Evolutionary conservation across 176 grass and related monocot genomes (phyloP).

Genomic region (Phoenix roebelenii): DNA sequence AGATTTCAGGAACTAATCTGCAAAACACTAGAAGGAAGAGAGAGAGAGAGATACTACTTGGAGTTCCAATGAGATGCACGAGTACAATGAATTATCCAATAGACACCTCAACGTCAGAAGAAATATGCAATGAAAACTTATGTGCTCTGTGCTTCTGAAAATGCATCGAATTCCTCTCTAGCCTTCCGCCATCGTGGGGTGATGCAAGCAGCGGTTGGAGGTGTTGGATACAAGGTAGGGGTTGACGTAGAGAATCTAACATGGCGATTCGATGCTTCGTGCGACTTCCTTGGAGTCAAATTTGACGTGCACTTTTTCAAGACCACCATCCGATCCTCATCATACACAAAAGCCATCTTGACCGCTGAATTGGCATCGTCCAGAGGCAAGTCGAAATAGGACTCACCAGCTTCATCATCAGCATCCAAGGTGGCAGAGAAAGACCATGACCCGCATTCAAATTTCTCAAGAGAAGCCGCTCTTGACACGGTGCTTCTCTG

Average conservation of each 20-base stretch:
- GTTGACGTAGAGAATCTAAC: conserved; percentile 30
- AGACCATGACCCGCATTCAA: conserved; percentile 35
- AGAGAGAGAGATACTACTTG: no score
- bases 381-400: conserved; percentile 62
- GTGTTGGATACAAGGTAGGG: conserved; percentile 12
- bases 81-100: no score
- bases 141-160: conserved; percentile 53
- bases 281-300: conserved; percentile 19
- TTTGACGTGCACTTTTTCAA: conserved; percentile 22
- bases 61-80: no score
- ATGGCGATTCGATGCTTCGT: conserved; percentile 14
- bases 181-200: conserved; percentile 34
- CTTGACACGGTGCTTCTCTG: conserved; percentile 30
- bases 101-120: no score
- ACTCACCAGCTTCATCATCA: background rate
- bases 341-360: conserved; percentile 63
- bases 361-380: conserved; percentile 44
- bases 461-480: conserved; percentile 53
- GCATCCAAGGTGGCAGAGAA: conserved; percentile 8
- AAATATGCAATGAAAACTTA: conserved; percentile 13
- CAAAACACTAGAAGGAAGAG: no score
- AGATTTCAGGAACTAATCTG: no score
- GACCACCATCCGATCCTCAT: conserved; percentile 36
- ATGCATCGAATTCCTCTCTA: conserved; percentile 61
- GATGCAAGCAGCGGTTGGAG: conserved; percentile 16